phyloP scores from a whole-genome alignment of 164 flowering plant species.

The Magnolia officinalis region DNA sequence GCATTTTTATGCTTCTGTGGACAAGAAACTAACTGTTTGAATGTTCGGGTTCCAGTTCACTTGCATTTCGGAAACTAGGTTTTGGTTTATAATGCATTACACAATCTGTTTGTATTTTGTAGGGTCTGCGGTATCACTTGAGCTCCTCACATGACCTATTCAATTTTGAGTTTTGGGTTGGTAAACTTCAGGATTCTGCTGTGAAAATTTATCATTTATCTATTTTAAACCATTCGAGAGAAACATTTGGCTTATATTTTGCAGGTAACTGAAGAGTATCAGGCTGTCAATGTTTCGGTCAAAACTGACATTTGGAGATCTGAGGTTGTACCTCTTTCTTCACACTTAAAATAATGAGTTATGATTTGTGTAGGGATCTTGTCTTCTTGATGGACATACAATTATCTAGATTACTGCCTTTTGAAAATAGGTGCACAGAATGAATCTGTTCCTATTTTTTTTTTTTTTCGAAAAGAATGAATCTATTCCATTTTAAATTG shows the following conservation, averaged over 20 bases:
- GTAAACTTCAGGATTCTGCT: slow-evolving; percentile 33
- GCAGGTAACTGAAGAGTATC: slow-evolving; percentile 81
- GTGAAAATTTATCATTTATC: slow-evolving; percentile 11
- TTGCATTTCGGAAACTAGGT: not conserved
- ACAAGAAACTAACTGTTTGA: not conserved
- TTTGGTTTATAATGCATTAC: too few species aligned
- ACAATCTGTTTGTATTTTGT: slow-evolving; percentile 13
- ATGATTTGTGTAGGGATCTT: not conserved
- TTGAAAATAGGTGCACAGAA: not conserved
- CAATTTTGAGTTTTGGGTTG: slow-evolving; percentile 94
- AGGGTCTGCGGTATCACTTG: slow-evolving; percentile 88
- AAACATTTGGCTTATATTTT: slow-evolving; percentile 14
- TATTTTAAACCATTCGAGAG: slow-evolving; percentile 2
- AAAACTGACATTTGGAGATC: slow-evolving; percentile 57
- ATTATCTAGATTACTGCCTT: not conserved
- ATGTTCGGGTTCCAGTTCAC: not conserved
- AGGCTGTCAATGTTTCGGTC: slow-evolving; percentile 86
- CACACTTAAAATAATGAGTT: not conserved
- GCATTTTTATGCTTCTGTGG: not conserved
- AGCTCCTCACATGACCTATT: slow-evolving; percentile 80
- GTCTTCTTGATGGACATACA: not conserved
- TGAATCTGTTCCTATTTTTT: not conserved
- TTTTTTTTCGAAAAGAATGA: not conserved
- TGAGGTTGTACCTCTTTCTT: slow-evolving; percentile 52
- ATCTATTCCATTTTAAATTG: too few species aligned